Percentiles rank a stretch among this genome's conserved stretches.
phyloP scores from a whole-genome alignment of 2,329 filamentous ascomycete genomes.

The Nemania sp. region DNA sequence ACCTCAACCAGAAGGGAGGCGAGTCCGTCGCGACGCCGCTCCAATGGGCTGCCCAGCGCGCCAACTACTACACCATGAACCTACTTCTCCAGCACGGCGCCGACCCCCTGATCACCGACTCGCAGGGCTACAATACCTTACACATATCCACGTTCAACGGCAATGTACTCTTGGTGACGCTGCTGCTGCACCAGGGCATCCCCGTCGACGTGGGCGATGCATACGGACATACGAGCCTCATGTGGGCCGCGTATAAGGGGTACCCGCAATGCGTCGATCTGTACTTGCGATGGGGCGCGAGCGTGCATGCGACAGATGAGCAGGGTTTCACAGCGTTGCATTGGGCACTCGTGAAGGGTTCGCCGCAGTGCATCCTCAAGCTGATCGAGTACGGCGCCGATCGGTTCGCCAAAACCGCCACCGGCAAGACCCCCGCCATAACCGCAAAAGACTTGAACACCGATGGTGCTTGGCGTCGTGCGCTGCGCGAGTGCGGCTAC shows the following conservation, averaged over 20 bases:
- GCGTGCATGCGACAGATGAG: conserved; percentile 87
- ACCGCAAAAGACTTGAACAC: conserved; percentile 93
- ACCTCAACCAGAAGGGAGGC: conserved; percentile 93
- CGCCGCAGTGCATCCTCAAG: conserved; percentile 85
- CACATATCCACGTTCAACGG: conserved; percentile 97
- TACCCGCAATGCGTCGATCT: conserved; percentile 90
- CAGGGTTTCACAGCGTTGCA: conserved; percentile 93
- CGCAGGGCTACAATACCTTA: conserved; percentile 96
- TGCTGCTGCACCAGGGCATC: conserved; percentile 93
- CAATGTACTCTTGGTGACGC: conserved; percentile 84
- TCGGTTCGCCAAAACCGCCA: conserved; percentile 83
- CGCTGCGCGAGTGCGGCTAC: conserved; percentile 82
- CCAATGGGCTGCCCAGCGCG: conserved; percentile 95
- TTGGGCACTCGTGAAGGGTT: conserved; percentile 95
- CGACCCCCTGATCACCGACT: conserved; percentile 88
- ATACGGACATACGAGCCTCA: conserved; percentile 89
- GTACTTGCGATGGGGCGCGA: conserved; percentile 92
- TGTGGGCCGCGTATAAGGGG: conserved; percentile 99
- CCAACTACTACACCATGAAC: conserved; percentile 95
- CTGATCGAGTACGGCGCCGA: conserved; percentile 95
- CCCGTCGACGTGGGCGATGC: conserved; percentile 88
- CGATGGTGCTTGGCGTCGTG: conserved; percentile 76
- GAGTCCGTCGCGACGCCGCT: conserved; percentile 92
- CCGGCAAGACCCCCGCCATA: conserved; percentile 85
- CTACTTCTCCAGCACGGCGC: conserved; percentile 88